These are phyloP conservation scores for Saturnispora besseyi DNA, from an alignment of 805 yeast species.

Conservation along the genomic window DNA sequence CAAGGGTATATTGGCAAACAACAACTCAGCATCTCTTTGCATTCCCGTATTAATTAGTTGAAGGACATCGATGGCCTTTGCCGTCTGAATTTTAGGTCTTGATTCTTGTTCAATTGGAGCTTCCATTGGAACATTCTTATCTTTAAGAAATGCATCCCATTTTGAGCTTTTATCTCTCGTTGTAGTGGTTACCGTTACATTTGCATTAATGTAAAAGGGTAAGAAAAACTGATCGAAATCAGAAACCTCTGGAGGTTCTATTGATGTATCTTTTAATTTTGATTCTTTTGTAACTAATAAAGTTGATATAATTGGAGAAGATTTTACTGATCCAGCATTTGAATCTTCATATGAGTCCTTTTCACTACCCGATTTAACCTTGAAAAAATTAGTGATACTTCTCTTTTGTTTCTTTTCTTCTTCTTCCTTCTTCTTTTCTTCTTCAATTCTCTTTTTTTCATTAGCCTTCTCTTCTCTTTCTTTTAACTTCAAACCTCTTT, in stretches of 20 bases:
- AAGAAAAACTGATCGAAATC: conserved; percentile 23
- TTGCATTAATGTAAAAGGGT: conserved; percentile 24
- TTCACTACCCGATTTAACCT: conserved; percentile 16
- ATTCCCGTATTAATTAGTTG: conserved; percentile 27
- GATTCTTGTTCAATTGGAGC: too few species aligned
- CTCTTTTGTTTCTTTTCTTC: conserved; percentile 21
- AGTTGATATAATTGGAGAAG: neutral
- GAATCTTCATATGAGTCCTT: neutral
- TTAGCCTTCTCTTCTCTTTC: conserved; percentile 18
- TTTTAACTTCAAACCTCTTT: conserved; percentile 29
- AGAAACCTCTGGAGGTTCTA: neutral
- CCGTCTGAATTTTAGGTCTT: neutral
- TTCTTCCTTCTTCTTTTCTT: conserved; percentile 20
- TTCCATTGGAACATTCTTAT: neutral
- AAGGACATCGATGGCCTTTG: conserved; percentile 23
- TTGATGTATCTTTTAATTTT: neutral
- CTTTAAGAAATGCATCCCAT: conserved; percentile 10
- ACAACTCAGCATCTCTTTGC: conserved; percentile 24
- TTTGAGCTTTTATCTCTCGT: neutral
- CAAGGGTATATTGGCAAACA: conserved; percentile 29
- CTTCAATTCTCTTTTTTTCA: conserved; percentile 17
- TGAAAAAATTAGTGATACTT: conserved; percentile 28
- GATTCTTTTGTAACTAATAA: neutral
- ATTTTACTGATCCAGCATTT: neutral
- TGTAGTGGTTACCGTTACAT: conserved; percentile 13